A percentile compares a stretch with the other conserved stretches of the same genome.
Evolutionary conservation across 768 basidiomycete species (phyloP).

Genomic region (Gautieria morchelliformis): DNA sequence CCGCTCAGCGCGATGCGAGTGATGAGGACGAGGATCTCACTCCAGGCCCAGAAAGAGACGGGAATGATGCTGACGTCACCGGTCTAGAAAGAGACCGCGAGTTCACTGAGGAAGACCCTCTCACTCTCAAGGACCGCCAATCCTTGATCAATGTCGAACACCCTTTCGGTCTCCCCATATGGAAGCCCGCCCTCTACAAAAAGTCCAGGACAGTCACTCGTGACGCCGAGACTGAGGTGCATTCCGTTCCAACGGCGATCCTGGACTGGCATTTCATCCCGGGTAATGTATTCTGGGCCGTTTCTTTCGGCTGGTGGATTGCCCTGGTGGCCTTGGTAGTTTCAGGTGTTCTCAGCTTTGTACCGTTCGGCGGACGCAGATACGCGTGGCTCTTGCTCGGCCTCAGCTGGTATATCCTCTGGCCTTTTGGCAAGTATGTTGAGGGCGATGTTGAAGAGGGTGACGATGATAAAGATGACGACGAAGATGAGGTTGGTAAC

Average conservation of each 20-base stretch:
- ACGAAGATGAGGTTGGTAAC: slow-evolving; percentile 21
- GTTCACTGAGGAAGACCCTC: slow-evolving; percentile 61
- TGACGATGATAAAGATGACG: slow-evolving; percentile 24
- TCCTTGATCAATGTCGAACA: slow-evolving; percentile 99
- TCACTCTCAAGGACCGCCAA: slow-evolving; percentile 91
- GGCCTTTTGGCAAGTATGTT: slow-evolving; percentile 99
- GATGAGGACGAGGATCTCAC: slow-evolving; percentile 11
- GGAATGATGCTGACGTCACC: slow-evolving; percentile 1
- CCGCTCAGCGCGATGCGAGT: not conserved
- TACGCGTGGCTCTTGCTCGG: slow-evolving; percentile 86
- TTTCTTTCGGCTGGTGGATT: slow-evolving; percentile 93
- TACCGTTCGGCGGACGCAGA: slow-evolving; percentile 73
- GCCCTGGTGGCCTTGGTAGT: slow-evolving; percentile 58
- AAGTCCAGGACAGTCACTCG: slow-evolving; percentile 95
- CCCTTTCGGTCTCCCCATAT: slow-evolving; percentile 97
- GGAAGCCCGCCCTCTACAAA: slow-evolving; percentile 99
- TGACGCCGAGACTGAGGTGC: slow-evolving; percentile 89
- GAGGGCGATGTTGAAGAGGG: slow-evolving; percentile 59
- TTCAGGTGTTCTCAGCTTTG: slow-evolving; percentile 55
- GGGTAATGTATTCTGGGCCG: slow-evolving; percentile 88
- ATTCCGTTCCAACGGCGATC: slow-evolving; percentile 84
- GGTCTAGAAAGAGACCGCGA: slow-evolving; percentile 8
- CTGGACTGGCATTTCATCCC: slow-evolving; percentile 89
- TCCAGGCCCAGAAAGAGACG: not conserved
- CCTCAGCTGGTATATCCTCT: slow-evolving; percentile 90